Percentiles rank a stretch among this genome's conserved stretches.
phyloP scores from a whole-genome alignment of 2,329 filamentous ascomycete genomes.

The Scedosporium apiospermum region DNA sequence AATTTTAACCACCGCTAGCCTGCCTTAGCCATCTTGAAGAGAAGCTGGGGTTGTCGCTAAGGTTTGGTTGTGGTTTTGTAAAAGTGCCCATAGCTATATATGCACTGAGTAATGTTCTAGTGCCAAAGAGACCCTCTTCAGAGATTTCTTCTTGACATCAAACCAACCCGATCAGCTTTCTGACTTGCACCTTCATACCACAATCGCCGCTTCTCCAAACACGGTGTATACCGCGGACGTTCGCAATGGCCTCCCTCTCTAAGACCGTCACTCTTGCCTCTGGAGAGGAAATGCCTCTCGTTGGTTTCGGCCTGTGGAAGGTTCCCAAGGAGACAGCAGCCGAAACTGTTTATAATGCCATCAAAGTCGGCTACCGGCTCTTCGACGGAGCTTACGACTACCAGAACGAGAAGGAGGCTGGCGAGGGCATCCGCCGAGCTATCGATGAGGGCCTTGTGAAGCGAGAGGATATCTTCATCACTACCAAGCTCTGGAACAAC shows the following conservation, averaged over 20 bases:
- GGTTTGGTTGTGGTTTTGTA: too few relatives aligned
- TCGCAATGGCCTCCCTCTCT: slow-evolving; percentile 15
- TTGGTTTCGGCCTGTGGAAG: slow-evolving; percentile 62
- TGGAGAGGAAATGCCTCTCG: slow-evolving; percentile 45
- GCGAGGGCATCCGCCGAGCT: slow-evolving; percentile 49
- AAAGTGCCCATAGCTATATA: too few relatives aligned
- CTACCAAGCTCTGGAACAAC: slow-evolving; percentile 24
- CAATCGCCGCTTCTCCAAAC: background rate
- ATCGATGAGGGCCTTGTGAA: slow-evolving; percentile 51
- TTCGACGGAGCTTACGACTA: slow-evolving; percentile 49
- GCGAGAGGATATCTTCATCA: slow-evolving; percentile 19
- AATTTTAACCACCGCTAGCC: background rate
- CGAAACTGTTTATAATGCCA: slow-evolving; percentile 56
- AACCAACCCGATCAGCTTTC: too few relatives aligned
- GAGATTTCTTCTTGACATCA: too few relatives aligned
- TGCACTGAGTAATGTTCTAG: too few relatives aligned
- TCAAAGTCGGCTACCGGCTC: slow-evolving; percentile 44
- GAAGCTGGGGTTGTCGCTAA: too few relatives aligned
- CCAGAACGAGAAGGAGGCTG: slow-evolving; percentile 57
- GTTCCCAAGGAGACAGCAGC: slow-evolving; percentile 34
- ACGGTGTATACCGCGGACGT: background rate
- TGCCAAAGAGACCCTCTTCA: too few relatives aligned
- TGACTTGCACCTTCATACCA: background rate
- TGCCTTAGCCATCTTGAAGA: background rate
- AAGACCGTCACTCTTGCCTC: slow-evolving; percentile 32